phyloP scores from a whole-genome alignment of 495 filamentous ascomycete genomes.

The Tuber aestivum region DNA sequence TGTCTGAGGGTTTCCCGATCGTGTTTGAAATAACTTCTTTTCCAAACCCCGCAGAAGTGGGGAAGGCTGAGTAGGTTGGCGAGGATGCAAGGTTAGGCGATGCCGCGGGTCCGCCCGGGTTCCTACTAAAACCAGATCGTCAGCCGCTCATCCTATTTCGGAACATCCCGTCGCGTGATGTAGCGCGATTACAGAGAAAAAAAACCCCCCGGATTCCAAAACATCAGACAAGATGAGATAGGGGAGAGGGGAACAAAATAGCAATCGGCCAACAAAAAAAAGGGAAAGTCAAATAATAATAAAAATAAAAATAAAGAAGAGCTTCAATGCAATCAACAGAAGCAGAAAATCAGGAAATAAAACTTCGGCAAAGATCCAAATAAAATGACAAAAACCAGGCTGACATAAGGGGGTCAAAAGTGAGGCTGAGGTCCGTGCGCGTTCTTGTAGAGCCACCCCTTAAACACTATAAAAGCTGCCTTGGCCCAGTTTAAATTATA shows the following conservation, averaged over 20 bases:
- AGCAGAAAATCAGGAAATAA: slow-evolving; percentile 15
- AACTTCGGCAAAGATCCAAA: slow-evolving; percentile 19
- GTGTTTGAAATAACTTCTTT: background rate
- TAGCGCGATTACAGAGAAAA: slow-evolving; percentile 28
- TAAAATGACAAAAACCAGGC: slow-evolving; percentile 13
- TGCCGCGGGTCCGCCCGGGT: slow-evolving; percentile 29
- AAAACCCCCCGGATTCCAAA: too few species aligned
- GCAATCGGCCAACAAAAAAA: background rate
- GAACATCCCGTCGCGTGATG: slow-evolving; percentile 21
- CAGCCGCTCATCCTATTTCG: slow-evolving; percentile 28
- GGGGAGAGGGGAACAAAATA: slow-evolving; percentile 4
- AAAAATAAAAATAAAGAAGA: background rate
- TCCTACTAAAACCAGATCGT: slow-evolving; percentile 26
- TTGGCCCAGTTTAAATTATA: slow-evolving; percentile 34
- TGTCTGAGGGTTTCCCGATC: background rate
- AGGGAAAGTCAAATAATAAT: background rate
- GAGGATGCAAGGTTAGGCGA: slow-evolving; percentile 27
- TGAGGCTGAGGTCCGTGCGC: slow-evolving; percentile 30
- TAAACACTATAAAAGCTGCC: slow-evolving; percentile 39
- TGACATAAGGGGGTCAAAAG: slow-evolving; percentile 16
- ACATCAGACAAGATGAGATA: slow-evolving; percentile 10
- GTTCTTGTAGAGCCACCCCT: slow-evolving; percentile 19
- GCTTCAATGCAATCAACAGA: slow-evolving; percentile 5
- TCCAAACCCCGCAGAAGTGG: slow-evolving; percentile 6
- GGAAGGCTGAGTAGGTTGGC: slow-evolving; percentile 13